Conservation (phyloP, 1,284 basidiomycete species). For the Apiotrichum domesticum region DNA sequence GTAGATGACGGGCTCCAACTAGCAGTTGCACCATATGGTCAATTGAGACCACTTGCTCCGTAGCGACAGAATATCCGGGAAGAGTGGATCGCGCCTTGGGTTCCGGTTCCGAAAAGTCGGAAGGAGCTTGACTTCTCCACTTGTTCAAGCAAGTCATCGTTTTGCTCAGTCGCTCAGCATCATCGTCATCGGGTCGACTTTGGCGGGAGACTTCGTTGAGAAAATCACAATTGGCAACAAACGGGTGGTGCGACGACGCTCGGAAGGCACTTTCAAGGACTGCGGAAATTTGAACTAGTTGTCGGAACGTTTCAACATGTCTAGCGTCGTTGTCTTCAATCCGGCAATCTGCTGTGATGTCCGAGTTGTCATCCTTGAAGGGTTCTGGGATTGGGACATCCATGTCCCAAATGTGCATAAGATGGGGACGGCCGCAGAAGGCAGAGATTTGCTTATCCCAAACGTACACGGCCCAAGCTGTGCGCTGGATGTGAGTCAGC, state of each 20-base stretch:
- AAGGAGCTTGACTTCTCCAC: constrained; percentile 1
- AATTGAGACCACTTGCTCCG: constrained; percentile 10
- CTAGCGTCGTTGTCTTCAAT: constrained; percentile 4
- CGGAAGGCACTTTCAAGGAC: constrained; percentile 9
- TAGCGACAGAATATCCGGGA: constrained; percentile 6
- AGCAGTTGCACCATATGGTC: constrained; percentile 13
- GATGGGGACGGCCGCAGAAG: constrained; percentile 11
- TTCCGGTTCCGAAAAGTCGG: background rate
- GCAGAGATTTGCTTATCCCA: constrained; percentile 17
- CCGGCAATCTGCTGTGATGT: background rate
- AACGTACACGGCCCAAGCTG: constrained; percentile 12
- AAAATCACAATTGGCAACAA: constrained; percentile 9
- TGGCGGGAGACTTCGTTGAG: constrained; percentile 7
- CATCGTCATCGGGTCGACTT: constrained; percentile 5
- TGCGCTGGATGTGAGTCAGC: constrained; percentile 4
- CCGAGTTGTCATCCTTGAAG: background rate
- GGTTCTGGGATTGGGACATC: constrained; percentile 14
- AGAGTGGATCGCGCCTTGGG: background rate
- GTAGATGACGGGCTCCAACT: constrained; percentile 8
- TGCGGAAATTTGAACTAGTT: constrained; percentile 7
- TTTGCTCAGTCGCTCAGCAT: constrained; percentile 7
- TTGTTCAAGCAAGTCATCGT: constrained; percentile 2
- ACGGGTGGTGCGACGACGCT: constrained; percentile 9
- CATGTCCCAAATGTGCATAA: constrained; percentile 13
- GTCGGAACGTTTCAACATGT: constrained; percentile 8